Conservation (phyloP, 306 rosid genomes). For the Phaseolus lunatus region DNA sequence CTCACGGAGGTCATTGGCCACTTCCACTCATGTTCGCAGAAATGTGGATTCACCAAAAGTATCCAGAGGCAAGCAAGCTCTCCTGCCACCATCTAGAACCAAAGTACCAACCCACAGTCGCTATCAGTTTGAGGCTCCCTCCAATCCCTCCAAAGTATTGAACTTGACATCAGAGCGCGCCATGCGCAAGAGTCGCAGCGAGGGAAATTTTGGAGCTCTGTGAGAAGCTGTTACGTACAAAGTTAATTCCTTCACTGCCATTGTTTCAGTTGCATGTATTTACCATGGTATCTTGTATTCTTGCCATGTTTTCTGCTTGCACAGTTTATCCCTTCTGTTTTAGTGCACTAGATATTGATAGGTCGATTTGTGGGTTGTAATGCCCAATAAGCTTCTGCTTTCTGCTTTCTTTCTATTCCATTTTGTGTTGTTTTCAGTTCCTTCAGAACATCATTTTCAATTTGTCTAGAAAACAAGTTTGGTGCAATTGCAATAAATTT, state of each 20-base stretch:
- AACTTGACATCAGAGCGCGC: slow-evolving; percentile 44
- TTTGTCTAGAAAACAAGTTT: slow-evolving; percentile 17
- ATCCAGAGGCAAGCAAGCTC: slow-evolving; percentile 61
- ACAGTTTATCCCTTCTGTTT: background rate
- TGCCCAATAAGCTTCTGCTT: slow-evolving; percentile 40
- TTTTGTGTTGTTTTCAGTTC: slow-evolving; percentile 5
- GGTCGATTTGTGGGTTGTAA: slow-evolving; percentile 38
- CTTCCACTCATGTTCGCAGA: slow-evolving; percentile 54
- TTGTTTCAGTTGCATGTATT: slow-evolving; percentile 40
- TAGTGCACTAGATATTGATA: slow-evolving; percentile 21
- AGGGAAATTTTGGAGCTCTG: slow-evolving; percentile 67
- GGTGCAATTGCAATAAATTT: background rate
- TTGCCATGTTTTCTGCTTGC: background rate
- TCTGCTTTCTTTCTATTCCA: slow-evolving; percentile 16
- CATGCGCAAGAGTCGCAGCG: slow-evolving; percentile 84
- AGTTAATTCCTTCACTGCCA: slow-evolving; percentile 3
- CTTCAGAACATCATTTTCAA: slow-evolving; percentile 35
- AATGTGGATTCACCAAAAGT: slow-evolving; percentile 48
- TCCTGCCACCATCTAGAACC: slow-evolving; percentile 65
- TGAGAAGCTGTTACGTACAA: slow-evolving; percentile 52
- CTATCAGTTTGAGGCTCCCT: slow-evolving; percentile 50
- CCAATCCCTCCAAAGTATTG: slow-evolving; percentile 50
- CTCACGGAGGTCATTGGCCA: slow-evolving; percentile 52
- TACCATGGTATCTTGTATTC: slow-evolving; percentile 20
- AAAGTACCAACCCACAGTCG: slow-evolving; percentile 56